phyloP scores from a whole-genome alignment of 257 asterid genomes.

The Scutellaria barbata region DNA sequence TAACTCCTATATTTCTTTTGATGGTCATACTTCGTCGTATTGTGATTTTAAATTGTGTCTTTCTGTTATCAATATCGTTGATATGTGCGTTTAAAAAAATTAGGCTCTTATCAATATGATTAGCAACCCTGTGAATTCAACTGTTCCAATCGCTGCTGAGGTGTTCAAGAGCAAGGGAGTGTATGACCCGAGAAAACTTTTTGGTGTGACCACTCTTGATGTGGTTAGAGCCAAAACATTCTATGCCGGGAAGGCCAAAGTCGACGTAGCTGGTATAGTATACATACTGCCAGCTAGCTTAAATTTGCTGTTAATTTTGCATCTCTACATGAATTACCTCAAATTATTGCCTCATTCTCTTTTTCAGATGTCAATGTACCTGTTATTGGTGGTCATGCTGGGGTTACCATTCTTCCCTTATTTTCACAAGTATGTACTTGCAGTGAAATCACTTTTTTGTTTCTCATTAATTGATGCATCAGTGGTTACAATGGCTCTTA shows the following conservation, averaged over 20 bases:
- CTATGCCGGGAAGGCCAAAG: constrained; percentile 86
- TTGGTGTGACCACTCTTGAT: constrained; percentile 95
- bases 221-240: constrained; percentile 96
- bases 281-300: constrained; percentile 18
- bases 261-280: constrained; percentile 76
- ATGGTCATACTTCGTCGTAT: neutral
- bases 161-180: constrained; percentile 82
- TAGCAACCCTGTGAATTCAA: constrained; percentile 92
- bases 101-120: constrained; percentile 87
- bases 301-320: neutral
- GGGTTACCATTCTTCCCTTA: constrained; percentile 91
- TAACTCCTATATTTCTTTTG: constrained; percentile 14
- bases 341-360: neutral
- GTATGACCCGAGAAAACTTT: constrained; percentile 66
- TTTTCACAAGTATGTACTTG: constrained; percentile 68
- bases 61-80: constrained; percentile 7
- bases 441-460: neutral
- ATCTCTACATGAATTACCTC: constrained; percentile 17
- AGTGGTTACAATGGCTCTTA: neutral
- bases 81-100: neutral
- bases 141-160: constrained; percentile 96
- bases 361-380: constrained; percentile 81
- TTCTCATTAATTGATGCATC: neutral
- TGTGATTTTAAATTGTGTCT: neutral
- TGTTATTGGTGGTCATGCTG: constrained; percentile 96